phyloP scores from a whole-genome alignment of 139 green algal species.

The Pleodorina starrii region DNA sequence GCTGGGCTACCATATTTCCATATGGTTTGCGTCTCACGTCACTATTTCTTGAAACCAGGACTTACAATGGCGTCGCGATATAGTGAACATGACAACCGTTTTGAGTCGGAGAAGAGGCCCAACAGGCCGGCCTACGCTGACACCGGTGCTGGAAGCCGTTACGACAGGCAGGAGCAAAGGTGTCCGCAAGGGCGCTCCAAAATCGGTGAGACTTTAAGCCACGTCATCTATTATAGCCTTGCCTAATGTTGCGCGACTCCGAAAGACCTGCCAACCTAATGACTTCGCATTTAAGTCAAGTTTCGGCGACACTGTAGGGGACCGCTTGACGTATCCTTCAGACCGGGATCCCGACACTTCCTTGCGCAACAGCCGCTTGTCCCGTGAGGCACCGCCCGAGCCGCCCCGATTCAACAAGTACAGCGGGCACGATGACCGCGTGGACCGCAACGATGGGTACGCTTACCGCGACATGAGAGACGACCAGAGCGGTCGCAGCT shows the following conservation, averaged over 20 bases:
- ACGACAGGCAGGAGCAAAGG: background rate
- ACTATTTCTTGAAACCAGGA: too few species aligned
- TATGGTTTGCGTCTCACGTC: too few species aligned
- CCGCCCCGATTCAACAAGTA: slow-evolving; percentile 10
- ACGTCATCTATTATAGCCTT: background rate
- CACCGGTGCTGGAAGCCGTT: background rate
- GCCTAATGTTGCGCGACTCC: background rate
- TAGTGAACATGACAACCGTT: slow-evolving; percentile 16
- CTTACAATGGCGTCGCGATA: slow-evolving; percentile 2
- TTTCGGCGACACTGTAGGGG: background rate
- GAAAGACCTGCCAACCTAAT: background rate
- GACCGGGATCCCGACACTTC: background rate
- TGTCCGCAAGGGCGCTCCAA: background rate
- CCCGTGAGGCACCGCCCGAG: background rate
- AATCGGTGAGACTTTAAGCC: background rate
- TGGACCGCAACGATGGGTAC: slow-evolving; percentile 6
- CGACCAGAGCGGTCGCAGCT: too few species aligned
- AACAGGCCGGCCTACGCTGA: background rate
- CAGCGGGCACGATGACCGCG: slow-evolving; percentile 17
- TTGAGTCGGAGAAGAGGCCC: background rate
- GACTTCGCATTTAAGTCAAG: background rate
- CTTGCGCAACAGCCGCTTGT: background rate
- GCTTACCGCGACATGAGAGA: too few species aligned
- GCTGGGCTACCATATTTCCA: too few species aligned
- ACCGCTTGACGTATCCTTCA: slow-evolving; percentile 16